A percentile compares a stretch with the other conserved stretches of the same genome.
Conservation (phyloP, 2,329 filamentous ascomycete species). For the Scedosporium minutisporum region DNA sequence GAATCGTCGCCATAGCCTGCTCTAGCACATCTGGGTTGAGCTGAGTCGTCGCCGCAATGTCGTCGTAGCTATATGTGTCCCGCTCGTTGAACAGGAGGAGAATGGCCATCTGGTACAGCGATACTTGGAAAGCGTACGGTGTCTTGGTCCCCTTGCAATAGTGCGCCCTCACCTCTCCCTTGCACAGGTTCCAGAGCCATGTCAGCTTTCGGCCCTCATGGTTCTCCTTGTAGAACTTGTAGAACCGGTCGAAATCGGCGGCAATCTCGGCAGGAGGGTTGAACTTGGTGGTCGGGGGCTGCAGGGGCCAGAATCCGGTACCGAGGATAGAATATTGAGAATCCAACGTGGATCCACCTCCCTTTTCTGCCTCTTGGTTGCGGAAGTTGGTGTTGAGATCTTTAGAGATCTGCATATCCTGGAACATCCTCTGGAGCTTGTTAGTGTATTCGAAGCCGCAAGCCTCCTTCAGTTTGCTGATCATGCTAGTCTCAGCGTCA, state of each 20-base stretch:
- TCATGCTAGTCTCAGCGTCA: constrained; percentile 98
- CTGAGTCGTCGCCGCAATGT: constrained; percentile 73
- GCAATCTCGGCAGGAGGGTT: constrained; percentile 76
- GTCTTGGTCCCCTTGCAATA: constrained; percentile 86
- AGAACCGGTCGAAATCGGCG: constrained; percentile 81
- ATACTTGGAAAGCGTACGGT: constrained; percentile 94
- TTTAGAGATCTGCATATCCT: constrained; percentile 98
- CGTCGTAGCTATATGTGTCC: constrained; percentile 76
- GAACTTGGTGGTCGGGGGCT: constrained; percentile 78
- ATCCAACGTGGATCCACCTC: constrained; percentile 56
- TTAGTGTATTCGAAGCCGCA: constrained; percentile 99
- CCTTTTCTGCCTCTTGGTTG: constrained; percentile 56
- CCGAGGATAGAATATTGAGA: constrained; percentile 88
- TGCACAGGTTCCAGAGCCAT: constrained; percentile 97
- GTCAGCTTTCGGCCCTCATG: constrained; percentile 93
- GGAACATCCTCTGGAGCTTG: constrained; percentile 99
- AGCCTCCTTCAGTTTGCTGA: constrained; percentile 96
- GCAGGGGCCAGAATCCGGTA: constrained; percentile 94
- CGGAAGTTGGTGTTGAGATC: constrained; percentile 88
- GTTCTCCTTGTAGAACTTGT: constrained; percentile 89
- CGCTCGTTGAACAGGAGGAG: constrained; percentile 89
- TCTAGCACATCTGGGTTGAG: constrained; percentile 77
- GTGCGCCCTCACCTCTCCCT: constrained; percentile 89
- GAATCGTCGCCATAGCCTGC: constrained; percentile 71
- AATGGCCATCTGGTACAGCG: constrained; percentile 96